These are phyloP conservation scores for Adansonia digitata DNA, from an alignment of 345 rosid species.

Conservation along the genomic window DNA sequence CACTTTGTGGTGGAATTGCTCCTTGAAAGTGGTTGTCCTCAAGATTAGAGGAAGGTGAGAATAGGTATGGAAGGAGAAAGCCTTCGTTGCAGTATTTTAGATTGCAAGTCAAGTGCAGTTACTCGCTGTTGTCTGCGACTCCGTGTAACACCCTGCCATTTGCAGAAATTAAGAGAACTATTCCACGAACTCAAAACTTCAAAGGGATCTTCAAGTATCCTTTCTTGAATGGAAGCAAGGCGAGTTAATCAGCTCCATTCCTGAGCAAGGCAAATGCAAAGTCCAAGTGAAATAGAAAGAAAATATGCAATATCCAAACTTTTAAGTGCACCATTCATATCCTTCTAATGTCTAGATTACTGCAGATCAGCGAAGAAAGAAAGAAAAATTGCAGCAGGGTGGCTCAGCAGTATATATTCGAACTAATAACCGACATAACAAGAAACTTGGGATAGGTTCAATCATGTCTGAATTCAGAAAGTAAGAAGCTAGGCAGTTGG, in stretches of 20 bases:
- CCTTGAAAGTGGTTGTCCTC: slow-evolving; percentile 9
- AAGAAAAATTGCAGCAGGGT: neutral
- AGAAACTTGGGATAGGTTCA: neutral
- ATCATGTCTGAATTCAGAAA: neutral
- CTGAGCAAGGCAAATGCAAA: neutral
- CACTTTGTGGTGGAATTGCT: slow-evolving; percentile 12
- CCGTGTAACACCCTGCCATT: slow-evolving; percentile 15
- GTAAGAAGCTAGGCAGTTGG: neutral
- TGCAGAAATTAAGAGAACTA: slow-evolving; percentile 6
- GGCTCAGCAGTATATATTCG: neutral
- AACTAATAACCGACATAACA: neutral
- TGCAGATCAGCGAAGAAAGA: neutral
- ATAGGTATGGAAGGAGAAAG: slow-evolving; percentile 4
- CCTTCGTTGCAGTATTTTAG: neutral
- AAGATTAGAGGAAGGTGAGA: slow-evolving; percentile 12
- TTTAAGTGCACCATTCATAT: neutral
- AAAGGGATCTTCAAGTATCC: neutral
- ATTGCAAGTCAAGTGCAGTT: neutral
- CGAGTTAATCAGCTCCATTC: neutral
- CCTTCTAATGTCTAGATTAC: neutral
- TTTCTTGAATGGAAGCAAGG: slow-evolving; percentile 3
- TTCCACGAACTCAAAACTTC: slow-evolving; percentile 17
- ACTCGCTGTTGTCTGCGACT: slow-evolving; percentile 8
- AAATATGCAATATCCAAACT: neutral
- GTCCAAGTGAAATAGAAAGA: neutral